Conservation (phyloP, 2,329 filamentous ascomycete genomes). For the Cytospora piceae region DNA sequence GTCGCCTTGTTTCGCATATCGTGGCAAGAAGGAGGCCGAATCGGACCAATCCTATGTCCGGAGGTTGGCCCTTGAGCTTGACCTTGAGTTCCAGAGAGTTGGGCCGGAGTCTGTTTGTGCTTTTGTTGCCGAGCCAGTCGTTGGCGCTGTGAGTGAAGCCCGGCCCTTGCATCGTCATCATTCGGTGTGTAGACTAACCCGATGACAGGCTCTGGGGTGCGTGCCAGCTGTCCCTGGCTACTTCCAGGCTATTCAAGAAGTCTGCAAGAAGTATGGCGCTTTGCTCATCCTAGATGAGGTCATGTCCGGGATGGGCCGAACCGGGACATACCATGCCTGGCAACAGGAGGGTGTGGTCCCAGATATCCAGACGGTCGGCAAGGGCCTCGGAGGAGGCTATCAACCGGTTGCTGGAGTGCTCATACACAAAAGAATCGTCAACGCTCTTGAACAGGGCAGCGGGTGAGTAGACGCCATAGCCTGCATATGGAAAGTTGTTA, state of each 20-base stretch:
- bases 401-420: slow-evolving; percentile 63
- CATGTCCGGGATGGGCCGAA: slow-evolving; percentile 70
- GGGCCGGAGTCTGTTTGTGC: slow-evolving; percentile 70
- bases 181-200: background rate
- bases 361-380: slow-evolving; percentile 67
- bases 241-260: slow-evolving; percentile 52
- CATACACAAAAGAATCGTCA: slow-evolving; percentile 52
- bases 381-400: slow-evolving; percentile 65
- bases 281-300: slow-evolving; percentile 64
- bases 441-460: slow-evolving; percentile 48
- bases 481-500: slow-evolving; percentile 3
- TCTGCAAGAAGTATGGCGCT: slow-evolving; percentile 60
- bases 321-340: slow-evolving; percentile 65
- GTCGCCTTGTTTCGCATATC: slow-evolving; percentile 69
- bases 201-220: slow-evolving; percentile 54
- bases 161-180: background rate
- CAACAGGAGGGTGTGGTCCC: slow-evolving; percentile 61
- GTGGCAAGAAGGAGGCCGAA: slow-evolving; percentile 56
- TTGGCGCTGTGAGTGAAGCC: slow-evolving; percentile 63
- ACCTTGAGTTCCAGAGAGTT: slow-evolving; percentile 65
- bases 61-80: slow-evolving; percentile 66
- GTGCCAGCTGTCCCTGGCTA: slow-evolving; percentile 57
- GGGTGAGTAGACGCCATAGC: slow-evolving; percentile 37
- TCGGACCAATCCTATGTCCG: slow-evolving; percentile 62
- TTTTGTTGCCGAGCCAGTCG: slow-evolving; percentile 74